Base-by-base conservation (phyloP, 176 grass and related monocot species). In the Lolium multiflorum region DNA sequence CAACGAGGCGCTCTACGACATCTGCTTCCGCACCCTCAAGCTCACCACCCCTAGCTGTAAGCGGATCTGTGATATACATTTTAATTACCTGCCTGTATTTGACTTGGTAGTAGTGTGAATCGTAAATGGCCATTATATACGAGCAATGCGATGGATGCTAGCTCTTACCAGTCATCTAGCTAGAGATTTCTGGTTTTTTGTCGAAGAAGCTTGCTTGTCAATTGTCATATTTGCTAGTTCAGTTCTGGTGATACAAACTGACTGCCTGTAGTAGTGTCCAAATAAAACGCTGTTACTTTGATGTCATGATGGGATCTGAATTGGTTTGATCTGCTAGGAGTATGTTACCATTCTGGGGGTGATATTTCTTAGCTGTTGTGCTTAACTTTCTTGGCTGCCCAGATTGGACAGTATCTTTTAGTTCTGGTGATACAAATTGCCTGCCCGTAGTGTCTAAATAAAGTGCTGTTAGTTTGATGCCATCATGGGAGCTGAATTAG, bases 1-100 rank as follows among this genome's bases (percentile, higher is more conserved):
- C 66, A 96, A 96, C 5, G 94, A 96, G 79, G 94, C 94, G 2
- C 91, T 96, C 60, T 96, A 96, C 5, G 91, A 96, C 52, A 96
- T 91, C 58, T 96, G 94, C 89, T 96, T 96, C 84, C 83, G 89
- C 59, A 96, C 94, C 3, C 91, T 96, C 38, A 96, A 96, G 87
- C 89, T 96, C 26, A 91, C 89, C 21, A 96, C 89, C n/a, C 94
- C 94, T n/a, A 93, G 89, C 74, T 96, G 94, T 96, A 88, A 82
- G 92, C 60, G 71, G 11, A 80, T 48, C 47, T n/a, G 7, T 21
- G 1, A 6, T 57, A 15, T 5, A 47, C 74, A 24, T 7, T 67
- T 75, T 49, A 12, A 79, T 58, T 74, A 7, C 49, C 12, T 62
- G 21, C 4, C 35, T 1, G 14, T 87, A 28, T 48, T 47, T 71